Evolutionary conservation across 2,329 filamentous ascomycete species (phyloP).

Genomic region (Colletotrichum zoysiae): DNA sequence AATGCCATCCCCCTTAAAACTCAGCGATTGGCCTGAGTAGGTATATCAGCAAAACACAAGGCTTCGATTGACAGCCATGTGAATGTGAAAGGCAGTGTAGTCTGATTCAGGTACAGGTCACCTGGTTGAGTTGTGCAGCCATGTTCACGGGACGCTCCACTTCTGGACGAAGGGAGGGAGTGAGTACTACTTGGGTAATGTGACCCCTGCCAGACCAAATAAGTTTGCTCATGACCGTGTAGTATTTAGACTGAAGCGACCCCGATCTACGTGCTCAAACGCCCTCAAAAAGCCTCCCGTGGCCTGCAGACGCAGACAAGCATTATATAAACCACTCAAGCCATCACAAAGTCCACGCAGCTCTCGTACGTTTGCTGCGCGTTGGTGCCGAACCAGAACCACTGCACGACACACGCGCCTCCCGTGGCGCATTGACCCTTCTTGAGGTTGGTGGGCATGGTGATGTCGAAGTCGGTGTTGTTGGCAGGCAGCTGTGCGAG

Average conservation of each 20-base stretch:
- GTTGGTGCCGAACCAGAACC: slow-evolving; percentile 57
- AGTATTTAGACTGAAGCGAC: background rate
- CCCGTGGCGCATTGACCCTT: slow-evolving; percentile 48
- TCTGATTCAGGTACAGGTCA: background rate
- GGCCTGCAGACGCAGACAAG: background rate
- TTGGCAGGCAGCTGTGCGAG: slow-evolving; percentile 53
- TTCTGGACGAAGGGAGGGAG: too few species aligned
- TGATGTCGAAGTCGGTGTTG: slow-evolving; percentile 60
- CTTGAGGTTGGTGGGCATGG: slow-evolving; percentile 48
- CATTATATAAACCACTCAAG: slow-evolving; percentile 5
- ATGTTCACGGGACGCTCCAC: too few species aligned
- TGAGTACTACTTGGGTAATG: background rate
- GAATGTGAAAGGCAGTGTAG: background rate
- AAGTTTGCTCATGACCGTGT: too few species aligned
- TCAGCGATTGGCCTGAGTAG: slow-evolving; percentile 17
- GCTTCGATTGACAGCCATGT: background rate
- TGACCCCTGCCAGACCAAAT: too few species aligned
- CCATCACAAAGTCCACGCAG: slow-evolving; percentile 52
- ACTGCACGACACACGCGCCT: slow-evolving; percentile 57
- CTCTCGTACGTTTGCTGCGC: slow-evolving; percentile 56
- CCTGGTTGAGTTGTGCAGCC: background rate
- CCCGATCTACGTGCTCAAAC: slow-evolving; percentile 18
- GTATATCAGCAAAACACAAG: background rate
- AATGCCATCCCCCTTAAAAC: slow-evolving; percentile 9
- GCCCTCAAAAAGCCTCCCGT: slow-evolving; percentile 9